A percentile compares a stretch with the other conserved stretches of the same genome.
These are phyloP conservation scores for Pinus albicaulis DNA, from an alignment of 75 land plant genomes.

Conservation along the genomic window DNA sequence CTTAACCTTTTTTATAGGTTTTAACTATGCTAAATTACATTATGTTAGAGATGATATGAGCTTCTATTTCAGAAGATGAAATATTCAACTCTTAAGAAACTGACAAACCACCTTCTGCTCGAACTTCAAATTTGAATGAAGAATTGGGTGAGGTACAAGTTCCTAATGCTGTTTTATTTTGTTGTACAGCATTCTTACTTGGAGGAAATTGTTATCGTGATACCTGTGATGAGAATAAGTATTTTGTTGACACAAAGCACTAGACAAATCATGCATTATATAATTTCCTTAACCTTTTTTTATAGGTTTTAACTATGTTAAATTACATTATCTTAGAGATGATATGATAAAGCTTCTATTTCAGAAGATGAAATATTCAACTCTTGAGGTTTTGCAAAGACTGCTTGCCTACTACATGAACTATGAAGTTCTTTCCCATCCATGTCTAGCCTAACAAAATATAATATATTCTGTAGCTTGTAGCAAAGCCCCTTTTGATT, in stretches of 20 bases:
- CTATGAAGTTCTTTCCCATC: too few species aligned
- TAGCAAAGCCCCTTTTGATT: too few species aligned
- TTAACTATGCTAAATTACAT: not conserved
- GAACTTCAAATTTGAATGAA: conserved; percentile 38
- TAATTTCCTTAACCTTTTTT: not conserved
- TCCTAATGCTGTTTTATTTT: not conserved
- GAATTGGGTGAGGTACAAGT: conserved; percentile 30
- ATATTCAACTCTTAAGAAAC: too few species aligned
- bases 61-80: too few species aligned
- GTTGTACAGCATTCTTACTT: not conserved
- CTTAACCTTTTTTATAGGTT: not conserved
- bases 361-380: too few species aligned
- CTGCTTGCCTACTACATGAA: too few species aligned
- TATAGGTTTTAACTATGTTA: not conserved
- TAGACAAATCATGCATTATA: not conserved
- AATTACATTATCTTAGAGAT: not conserved
- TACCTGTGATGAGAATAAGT: not conserved
- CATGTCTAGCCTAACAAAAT: too few species aligned
- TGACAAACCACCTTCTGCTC: conserved; percentile 33
- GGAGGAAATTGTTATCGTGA: not conserved
- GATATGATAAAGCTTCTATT: not conserved
- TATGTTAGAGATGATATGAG: too few species aligned
- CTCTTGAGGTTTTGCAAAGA: too few species aligned
- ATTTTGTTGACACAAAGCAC: not conserved
- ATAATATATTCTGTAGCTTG: too few species aligned